phyloP scores from a whole-genome alignment of 371 early-diverging fungal species.

The Saksenaea vasiformis region DNA sequence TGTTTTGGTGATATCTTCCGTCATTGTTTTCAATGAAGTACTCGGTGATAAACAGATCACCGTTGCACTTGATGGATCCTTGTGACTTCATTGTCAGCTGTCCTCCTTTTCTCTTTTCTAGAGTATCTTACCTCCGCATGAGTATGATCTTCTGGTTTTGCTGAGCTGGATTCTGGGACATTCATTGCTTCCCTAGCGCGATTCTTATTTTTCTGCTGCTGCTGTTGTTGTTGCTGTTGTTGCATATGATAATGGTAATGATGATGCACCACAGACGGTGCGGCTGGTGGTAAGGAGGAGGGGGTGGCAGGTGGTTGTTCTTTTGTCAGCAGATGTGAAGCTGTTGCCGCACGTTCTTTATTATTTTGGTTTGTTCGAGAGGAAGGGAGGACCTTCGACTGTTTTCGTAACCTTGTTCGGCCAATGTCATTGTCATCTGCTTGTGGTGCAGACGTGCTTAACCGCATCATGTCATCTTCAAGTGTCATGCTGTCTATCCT shows the following conservation, averaged over 20 bases:
- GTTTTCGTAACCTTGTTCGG: not conserved
- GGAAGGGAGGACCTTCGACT: constrained; percentile 1
- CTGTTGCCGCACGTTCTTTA: not conserved
- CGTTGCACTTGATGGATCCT: not conserved
- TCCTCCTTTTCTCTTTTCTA: not conserved
- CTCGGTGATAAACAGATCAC: not conserved
- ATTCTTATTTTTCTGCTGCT: constrained; percentile 4
- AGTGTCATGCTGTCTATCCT: not conserved
- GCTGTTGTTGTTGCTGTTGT: constrained; percentile 9
- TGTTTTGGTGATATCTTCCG: constrained; percentile 24
- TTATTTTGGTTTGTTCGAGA: not conserved
- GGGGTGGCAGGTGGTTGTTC: constrained; percentile 17
- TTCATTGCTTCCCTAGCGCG: not conserved
- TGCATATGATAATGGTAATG: constrained; percentile 39
- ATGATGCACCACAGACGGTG: constrained; percentile 32
- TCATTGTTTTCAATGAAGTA: constrained; percentile 4
- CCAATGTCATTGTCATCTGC: not conserved
- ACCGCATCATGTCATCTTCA: not conserved
- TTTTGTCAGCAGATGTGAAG: not conserved
- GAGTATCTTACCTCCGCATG: constrained; percentile 3
- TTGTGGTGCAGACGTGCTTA: not conserved
- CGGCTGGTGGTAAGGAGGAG: constrained; percentile 15
- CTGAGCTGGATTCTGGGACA: not conserved
- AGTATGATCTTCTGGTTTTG: not conserved
- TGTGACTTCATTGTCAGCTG: not conserved